A percentile compares a stretch with the other conserved stretches of the same genome.
Evolutionary conservation across 2,329 filamentous ascomycete species (phyloP).

Genomic region (Penicillium nordicum): DNA sequence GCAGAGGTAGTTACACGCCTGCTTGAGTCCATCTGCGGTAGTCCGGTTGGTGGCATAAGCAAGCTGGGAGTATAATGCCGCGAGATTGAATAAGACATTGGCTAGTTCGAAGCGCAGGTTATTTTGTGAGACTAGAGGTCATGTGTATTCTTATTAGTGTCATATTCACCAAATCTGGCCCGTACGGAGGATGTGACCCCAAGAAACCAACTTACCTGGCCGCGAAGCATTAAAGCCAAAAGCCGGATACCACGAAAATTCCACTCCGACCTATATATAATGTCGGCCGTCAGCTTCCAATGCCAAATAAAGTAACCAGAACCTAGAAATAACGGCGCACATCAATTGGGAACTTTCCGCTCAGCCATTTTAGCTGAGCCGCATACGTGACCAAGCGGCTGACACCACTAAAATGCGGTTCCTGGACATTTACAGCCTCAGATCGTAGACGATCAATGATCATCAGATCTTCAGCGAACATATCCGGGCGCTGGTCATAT

Average conservation of each 20-base stretch:
- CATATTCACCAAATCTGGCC: not conserved
- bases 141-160: not conserved
- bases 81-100: conserved; percentile 90
- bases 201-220: conserved; percentile 46
- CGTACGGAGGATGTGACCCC: not conserved
- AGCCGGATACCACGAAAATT: conserved; percentile 95
- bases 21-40: conserved; percentile 77
- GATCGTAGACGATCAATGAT: conserved; percentile 77
- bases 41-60: conserved; percentile 75
- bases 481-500: conserved; percentile 98
- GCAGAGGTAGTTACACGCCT: conserved; percentile 85
- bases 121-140: conserved; percentile 54
- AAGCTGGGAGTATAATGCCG: conserved; percentile 88
- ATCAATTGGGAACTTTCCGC: conserved; percentile 94
- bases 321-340: conserved; percentile 45
- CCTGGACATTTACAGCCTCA: conserved; percentile 83
- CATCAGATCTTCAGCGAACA: conserved; percentile 87
- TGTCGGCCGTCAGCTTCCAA: conserved; percentile 8
- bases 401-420: conserved; percentile 82
- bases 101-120: conserved; percentile 78
- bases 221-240: conserved; percentile 83
- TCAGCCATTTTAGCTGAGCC: conserved; percentile 87
- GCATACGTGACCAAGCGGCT: conserved; percentile 88
- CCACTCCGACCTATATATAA: conserved; percentile 70
- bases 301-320: conserved; percentile 5